phyloP scores from a whole-genome alignment of 805 yeast genomes.

The Hanseniaspora thailandica region DNA sequence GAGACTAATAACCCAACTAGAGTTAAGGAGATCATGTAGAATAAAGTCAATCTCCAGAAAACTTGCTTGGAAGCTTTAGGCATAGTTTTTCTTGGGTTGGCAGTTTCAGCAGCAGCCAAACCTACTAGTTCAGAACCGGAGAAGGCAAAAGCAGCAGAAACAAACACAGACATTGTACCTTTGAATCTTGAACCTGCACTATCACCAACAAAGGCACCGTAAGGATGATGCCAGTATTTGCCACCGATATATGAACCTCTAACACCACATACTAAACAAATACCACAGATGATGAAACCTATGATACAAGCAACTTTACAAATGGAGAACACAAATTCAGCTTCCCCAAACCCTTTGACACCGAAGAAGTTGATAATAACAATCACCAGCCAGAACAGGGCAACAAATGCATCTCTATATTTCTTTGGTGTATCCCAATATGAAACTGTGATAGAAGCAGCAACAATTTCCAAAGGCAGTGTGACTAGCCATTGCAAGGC shows the following conservation, averaged over 20 bases:
- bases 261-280: constrained; percentile 40
- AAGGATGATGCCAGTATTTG: constrained; percentile 34
- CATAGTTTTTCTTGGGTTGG: constrained; percentile 36
- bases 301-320: constrained; percentile 39
- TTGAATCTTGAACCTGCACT: constrained; percentile 33
- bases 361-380: constrained; percentile 42
- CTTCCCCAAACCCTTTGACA: constrained; percentile 44
- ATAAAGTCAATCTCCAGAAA: constrained; percentile 42
- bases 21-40: constrained; percentile 36
- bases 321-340: constrained; percentile 41
- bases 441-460: constrained; percentile 43
- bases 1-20: constrained; percentile 40
- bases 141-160: constrained; percentile 45
- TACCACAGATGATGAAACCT: constrained; percentile 45
- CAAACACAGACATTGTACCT: constrained; percentile 44
- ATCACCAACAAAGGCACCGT: constrained; percentile 50
- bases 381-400: constrained; percentile 39
- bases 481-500: constrained; percentile 42
- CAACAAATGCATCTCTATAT: constrained; percentile 40
- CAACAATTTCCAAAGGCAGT: constrained; percentile 41
- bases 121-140: constrained; percentile 45
- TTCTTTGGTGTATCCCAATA: constrained; percentile 38
- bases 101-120: constrained; percentile 40
- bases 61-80: constrained; percentile 47
- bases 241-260: constrained; percentile 39